A percentile compares a stretch with the other conserved stretches of the same genome.
Evolutionary conservation across 78 protist species (phyloP).

Genomic region (Protostelium mycophagum): DNA sequence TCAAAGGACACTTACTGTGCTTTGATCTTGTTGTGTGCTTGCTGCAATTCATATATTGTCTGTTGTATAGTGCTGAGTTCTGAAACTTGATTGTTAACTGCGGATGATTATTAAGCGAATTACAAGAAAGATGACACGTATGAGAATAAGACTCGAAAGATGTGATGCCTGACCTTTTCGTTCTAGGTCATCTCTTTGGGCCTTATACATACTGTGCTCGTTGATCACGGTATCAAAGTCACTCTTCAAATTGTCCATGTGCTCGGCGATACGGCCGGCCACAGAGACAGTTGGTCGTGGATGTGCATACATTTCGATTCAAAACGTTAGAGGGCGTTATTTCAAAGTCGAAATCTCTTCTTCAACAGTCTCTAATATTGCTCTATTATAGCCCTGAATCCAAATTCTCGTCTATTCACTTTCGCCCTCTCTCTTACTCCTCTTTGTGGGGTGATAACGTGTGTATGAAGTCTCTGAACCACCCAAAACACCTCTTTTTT

Average conservation of each 20-base stretch:
- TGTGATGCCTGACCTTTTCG: conserved; percentile 38
- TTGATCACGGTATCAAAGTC: conserved; percentile 35
- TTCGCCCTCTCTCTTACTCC: no score
- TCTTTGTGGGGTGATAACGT: no score
- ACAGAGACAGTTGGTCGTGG: background rate
- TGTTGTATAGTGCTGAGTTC: conserved; percentile 37
- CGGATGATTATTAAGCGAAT: background rate
- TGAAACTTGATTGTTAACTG: conserved; percentile 30
- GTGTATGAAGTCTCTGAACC: no score
- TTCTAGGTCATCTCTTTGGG: conserved; percentile 55
- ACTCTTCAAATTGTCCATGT: conserved; percentile 23
- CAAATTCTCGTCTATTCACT: no score
- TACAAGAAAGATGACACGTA: background rate
- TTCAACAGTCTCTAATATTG: no score
- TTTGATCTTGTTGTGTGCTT: conserved; percentile 26
- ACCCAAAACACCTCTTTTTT: no score
- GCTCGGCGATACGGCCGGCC: conserved; percentile 11
- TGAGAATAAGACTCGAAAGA: background rate
- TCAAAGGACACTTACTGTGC: conserved; percentile 1
- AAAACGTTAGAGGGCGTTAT: no score
- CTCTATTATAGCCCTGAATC: no score
- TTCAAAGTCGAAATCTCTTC: no score
- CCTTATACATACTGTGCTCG: conserved; percentile 19
- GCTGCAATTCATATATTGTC: conserved; percentile 37
- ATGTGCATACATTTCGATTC: background rate